A percentile compares a stretch with the other conserved stretches of the same genome.
Evolutionary conservation across 2,329 filamentous ascomycete species (phyloP).

Genomic region (Aspergillus brunneoviolaceus): DNA sequence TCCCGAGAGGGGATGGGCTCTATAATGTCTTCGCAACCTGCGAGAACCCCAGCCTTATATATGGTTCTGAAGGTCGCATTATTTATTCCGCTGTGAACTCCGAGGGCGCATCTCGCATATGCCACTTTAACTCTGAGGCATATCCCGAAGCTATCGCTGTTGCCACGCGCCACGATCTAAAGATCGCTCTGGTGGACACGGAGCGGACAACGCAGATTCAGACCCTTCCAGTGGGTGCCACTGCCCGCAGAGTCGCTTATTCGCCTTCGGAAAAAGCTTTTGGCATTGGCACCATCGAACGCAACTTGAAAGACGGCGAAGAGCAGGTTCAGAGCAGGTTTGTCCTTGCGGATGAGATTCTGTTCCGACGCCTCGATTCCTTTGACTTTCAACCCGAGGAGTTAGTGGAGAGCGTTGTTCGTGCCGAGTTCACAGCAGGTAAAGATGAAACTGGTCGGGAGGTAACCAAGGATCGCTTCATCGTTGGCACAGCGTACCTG

Average conservation of each 20-base stretch:
- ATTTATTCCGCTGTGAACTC: constrained; percentile 93
- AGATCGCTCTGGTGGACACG: constrained; percentile 77
- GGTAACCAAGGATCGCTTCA: constrained; percentile 65
- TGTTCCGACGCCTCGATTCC: constrained; percentile 75
- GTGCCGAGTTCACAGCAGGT: constrained; percentile 67
- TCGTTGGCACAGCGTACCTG: constrained; percentile 85
- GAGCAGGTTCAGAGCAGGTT: constrained; percentile 80
- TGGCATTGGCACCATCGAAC: constrained; percentile 79
- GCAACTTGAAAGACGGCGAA: constrained; percentile 66
- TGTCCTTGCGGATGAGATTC: constrained; percentile 83
- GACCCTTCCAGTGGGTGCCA: constrained; percentile 74
- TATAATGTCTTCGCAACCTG: constrained; percentile 89
- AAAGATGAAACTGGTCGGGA: constrained; percentile 57
- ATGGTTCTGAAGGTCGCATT: constrained; percentile 80
- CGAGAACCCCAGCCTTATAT: constrained; percentile 91
- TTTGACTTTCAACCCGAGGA: constrained; percentile 67
- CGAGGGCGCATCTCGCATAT: constrained; percentile 78
- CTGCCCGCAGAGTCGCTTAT: constrained; percentile 83
- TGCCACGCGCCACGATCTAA: constrained; percentile 72
- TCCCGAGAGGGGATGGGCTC: constrained; percentile 66
- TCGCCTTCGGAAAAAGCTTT: constrained; percentile 77
- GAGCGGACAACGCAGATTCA: constrained; percentile 87
- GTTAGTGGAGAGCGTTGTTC: constrained; percentile 79
- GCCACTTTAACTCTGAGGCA: constrained; percentile 75
- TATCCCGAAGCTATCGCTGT: constrained; percentile 81